Conservation (phyloP, 352 stramenopile genomes). For the Plasmopara muralis region DNA sequence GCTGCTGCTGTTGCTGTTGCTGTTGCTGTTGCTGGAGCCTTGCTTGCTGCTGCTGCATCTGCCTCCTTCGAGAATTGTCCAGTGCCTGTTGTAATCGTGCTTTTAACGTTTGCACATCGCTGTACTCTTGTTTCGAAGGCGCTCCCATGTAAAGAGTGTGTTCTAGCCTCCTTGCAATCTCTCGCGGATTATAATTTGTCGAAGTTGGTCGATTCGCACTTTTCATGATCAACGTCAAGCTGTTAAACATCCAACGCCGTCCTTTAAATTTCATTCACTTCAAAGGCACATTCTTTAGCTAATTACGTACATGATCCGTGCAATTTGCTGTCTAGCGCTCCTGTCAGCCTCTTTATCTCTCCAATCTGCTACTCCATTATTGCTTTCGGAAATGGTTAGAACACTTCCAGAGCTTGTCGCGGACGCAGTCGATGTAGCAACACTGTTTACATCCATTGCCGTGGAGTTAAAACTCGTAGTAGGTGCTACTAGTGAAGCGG, state of each 20-base stretch:
- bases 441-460: constrained; percentile 7
- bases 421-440: neutral
- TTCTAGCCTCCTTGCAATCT: constrained; percentile 78
- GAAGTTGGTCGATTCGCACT: constrained; percentile 81
- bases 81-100: constrained; percentile 74
- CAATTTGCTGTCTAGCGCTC: constrained; percentile 77
- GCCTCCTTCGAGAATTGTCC: constrained; percentile 68
- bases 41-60: constrained; percentile 68
- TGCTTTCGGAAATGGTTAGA: constrained; percentile 3
- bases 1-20: constrained; percentile 42
- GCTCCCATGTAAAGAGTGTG: constrained; percentile 86
- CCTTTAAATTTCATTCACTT: neutral
- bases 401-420: neutral
- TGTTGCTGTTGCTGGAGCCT: constrained; percentile 36
- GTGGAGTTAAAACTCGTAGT: constrained; percentile 15
- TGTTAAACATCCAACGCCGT: constrained; percentile 20
- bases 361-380: constrained; percentile 49
- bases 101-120: constrained; percentile 83
- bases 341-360: constrained; percentile 81
- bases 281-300: neutral
- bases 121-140: constrained; percentile 79
- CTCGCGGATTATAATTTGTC: constrained; percentile 84
- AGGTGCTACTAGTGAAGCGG: constrained; percentile 14
- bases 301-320: constrained; percentile 77
- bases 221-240: constrained; percentile 87